These are phyloP conservation scores for Protomyces lactucae-debilis DNA, from an alignment of 1,139 yeast genomes.

Conservation along the genomic window DNA sequence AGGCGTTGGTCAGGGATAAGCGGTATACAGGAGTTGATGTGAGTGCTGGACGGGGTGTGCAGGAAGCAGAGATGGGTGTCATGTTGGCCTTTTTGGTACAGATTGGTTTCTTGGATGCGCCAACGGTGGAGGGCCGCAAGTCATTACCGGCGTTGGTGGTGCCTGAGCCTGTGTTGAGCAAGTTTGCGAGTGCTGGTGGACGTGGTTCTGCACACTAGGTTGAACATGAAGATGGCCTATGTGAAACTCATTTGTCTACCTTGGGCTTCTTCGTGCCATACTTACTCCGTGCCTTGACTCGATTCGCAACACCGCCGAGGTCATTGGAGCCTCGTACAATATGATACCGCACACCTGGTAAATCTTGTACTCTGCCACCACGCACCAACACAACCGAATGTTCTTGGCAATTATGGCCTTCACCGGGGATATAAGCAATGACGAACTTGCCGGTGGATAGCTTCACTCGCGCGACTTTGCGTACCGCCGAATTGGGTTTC, in stretches of 20 bases:
- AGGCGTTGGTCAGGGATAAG: slow-evolving; percentile 57
- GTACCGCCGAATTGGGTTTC: slow-evolving; percentile 96
- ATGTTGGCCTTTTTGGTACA: slow-evolving; percentile 74
- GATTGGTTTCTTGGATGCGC: slow-evolving; percentile 65
- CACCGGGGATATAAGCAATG: slow-evolving; percentile 95
- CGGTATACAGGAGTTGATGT: slow-evolving; percentile 61
- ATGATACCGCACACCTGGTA: slow-evolving; percentile 96
- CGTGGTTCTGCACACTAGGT: slow-evolving; percentile 50
- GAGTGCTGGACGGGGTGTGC: slow-evolving; percentile 69
- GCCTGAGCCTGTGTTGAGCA: slow-evolving; percentile 51
- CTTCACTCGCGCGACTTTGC: slow-evolving; percentile 95
- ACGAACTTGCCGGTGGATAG: slow-evolving; percentile 83
- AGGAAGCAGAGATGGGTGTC: slow-evolving; percentile 58
- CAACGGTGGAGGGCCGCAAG: slow-evolving; percentile 48
- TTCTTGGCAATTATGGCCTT: slow-evolving; percentile 81
- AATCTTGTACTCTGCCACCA: slow-evolving; percentile 97
- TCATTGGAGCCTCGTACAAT: slow-evolving; percentile 91
- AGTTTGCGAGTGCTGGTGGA: slow-evolving; percentile 78
- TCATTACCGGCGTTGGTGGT: slow-evolving; percentile 57
- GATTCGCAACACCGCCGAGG: slow-evolving; percentile 89
- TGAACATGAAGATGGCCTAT: slow-evolving; percentile 34
- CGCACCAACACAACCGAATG: slow-evolving; percentile 93
- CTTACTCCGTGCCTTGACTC: slow-evolving; percentile 82
- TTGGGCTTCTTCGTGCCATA: slow-evolving; percentile 88
- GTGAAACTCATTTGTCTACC: background rate